Conservation (phyloP, 2,329 filamentous ascomycete genomes). For the Dryadomyces quercivorus region DNA sequence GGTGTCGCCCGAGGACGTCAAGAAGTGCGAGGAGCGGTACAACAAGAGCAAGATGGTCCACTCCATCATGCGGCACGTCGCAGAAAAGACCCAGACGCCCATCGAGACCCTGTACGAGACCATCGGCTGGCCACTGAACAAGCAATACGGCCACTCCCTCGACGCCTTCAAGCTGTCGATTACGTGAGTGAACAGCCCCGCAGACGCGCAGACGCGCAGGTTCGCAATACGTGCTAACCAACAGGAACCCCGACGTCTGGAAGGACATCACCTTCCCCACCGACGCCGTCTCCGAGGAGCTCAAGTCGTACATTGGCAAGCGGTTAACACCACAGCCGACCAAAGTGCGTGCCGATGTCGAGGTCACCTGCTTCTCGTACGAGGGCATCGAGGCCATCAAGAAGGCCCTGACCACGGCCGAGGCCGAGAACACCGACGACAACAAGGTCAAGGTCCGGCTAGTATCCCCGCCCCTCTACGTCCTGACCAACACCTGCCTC, state of each 20-base stretch:
- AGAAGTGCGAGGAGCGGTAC: slow-evolving; percentile 98
- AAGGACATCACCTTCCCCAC: slow-evolving; percentile 82
- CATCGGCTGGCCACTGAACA: slow-evolving; percentile 95
- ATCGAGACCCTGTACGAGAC: slow-evolving; percentile 89
- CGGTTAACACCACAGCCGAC: slow-evolving; percentile 95
- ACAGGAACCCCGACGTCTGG: slow-evolving; percentile 89
- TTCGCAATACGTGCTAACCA: too few relatives aligned
- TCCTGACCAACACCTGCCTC: slow-evolving; percentile 87
- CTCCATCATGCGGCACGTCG: slow-evolving; percentile 96
- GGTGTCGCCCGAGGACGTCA: slow-evolving; percentile 92
- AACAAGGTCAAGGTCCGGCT: slow-evolving; percentile 97
- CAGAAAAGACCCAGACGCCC: slow-evolving; percentile 90
- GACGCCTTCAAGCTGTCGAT: slow-evolving; percentile 99
- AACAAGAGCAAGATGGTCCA: slow-evolving; percentile 99
- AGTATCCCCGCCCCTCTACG: slow-evolving; percentile 94
- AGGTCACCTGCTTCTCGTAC: slow-evolving; percentile 90
- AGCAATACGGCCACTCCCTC: slow-evolving; percentile 91
- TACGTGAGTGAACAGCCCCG: too few relatives aligned
- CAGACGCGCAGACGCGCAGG: too few relatives aligned
- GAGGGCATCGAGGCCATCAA: slow-evolving; percentile 99
- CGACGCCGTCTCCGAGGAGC: slow-evolving; percentile 73
- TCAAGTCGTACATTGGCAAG: slow-evolving; percentile 94
- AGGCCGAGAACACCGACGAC: slow-evolving; percentile 83
- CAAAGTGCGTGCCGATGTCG: slow-evolving; percentile 95
- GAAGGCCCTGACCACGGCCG: slow-evolving; percentile 77